Base-by-base conservation (phyloP, 1,139 yeast genomes). In the Torulaspora pretoriensis region DNA sequence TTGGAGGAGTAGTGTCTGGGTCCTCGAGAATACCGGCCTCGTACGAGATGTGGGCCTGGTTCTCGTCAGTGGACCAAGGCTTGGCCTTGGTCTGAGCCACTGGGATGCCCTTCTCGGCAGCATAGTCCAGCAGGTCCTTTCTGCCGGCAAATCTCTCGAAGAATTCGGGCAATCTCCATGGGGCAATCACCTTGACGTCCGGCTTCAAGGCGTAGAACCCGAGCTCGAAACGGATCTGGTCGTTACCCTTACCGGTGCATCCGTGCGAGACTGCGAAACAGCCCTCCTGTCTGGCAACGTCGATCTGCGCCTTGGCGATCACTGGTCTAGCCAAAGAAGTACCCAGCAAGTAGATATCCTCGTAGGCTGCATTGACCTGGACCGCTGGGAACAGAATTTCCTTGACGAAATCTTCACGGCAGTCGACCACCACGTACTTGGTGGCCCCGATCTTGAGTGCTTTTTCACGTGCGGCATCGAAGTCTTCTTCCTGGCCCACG, bases 61-160 rank as follows among this genome's bases (percentile, higher is more conserved):
- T 92, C 75, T 92, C 98, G 68, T 92, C 98, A 51, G 97, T 94
- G 22, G 97, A 90, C 98, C 98, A 92, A 57, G 98, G 98, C 77
- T 92, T 92, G 54, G 97, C 89, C 72, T 89, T 88, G 57, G 98
- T 92, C 75, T 92, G 98, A 46, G 95, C 77, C 50, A 92, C 98
- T 53, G 95, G 96, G 59, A 92, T 92, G 56, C 78, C 80, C 77
- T 92, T 90, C 58, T 78, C 78, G 49, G 87, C 92, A 54, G 98
- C 96, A 68, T 92, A 92, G 37, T 87, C 96, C 62, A 92, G 78
- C 65, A 92, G 76, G 68, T 88, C 98, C 61, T 87, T 86, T 80
- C 98, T 89, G 63, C 98, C 98, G 40, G 95, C 97, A 68, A 92
- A 92, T 74, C 96, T 81, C 72, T 88, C 81, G 75, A 88, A 89